Base-by-base conservation (phyloP, 306 rosid species). In the Prunus mira region DNA sequence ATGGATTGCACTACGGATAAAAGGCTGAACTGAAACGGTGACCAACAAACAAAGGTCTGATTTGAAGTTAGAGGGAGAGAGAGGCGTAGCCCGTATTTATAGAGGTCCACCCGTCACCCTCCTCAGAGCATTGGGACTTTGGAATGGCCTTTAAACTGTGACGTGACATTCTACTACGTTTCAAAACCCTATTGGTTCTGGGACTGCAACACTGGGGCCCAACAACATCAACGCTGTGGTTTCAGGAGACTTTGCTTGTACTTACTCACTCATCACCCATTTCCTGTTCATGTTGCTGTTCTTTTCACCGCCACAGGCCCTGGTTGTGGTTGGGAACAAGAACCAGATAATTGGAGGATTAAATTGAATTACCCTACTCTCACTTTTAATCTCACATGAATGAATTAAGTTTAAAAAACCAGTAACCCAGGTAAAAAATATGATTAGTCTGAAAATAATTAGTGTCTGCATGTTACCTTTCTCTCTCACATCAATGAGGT, bases 141-240 rank as follows among this genome's bases (percentile, higher is more conserved):
- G 51, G 25, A 25, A 54, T n/a, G 25, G 22, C 67, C 12, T 30
- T 28, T 3, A 47, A 5, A 28, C 20, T 22, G 72, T 75, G 83
- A 79, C 75, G 22, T 28, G 75, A 79, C 79, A 66, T 58, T 67
- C 15, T 8, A 56, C 34, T 61, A 73, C 79, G 41, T 79, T 73
- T 58, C 74, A 17, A 2, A 3, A 1, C 2, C 65, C 14, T 19
- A 79, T 67, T 73, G 79, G 75, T 10, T 46, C 8, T 5, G 1
- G 20, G 9, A 11, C 49, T 46, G 46, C 28, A 14, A 12, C 3
- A 5, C 18, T 14, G 38, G 20, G 67, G 67, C 30, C 43, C 45
- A 62, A 10, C 45, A 63, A 19, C 11, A 2, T 9, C 43, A 6
- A 7, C 43, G 43, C 5, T 38, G 9, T 38, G 43, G 9, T 6